phyloP scores from a whole-genome alignment of 2,329 filamentous ascomycete species.

The Bipolaris bicolor region DNA sequence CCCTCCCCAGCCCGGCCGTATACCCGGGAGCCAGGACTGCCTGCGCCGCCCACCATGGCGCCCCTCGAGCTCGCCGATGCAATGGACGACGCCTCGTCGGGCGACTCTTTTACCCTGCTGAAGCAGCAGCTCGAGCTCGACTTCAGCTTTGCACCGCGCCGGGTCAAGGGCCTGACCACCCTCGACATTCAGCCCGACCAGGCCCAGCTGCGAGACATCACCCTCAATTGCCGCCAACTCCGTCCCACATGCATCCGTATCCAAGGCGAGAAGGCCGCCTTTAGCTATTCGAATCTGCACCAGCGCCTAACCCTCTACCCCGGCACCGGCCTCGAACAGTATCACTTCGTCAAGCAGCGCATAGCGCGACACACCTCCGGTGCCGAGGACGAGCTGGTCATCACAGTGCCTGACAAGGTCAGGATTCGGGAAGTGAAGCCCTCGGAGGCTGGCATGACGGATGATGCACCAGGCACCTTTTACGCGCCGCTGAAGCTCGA shows the following conservation, averaged over 20 bases:
- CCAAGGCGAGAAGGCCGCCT: slow-evolving; percentile 47
- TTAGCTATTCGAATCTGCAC: slow-evolving; percentile 69
- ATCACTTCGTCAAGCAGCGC: slow-evolving; percentile 76
- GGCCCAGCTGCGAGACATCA: slow-evolving; percentile 61
- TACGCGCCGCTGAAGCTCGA: slow-evolving; percentile 68
- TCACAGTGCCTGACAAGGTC: slow-evolving; percentile 65
- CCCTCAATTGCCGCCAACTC: slow-evolving; percentile 68
- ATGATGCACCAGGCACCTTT: slow-evolving; percentile 35
- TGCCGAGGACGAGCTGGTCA: slow-evolving; percentile 63
- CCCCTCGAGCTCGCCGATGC: slow-evolving; percentile 39
- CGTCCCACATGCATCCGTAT: slow-evolving; percentile 60
- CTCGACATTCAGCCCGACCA: slow-evolving; percentile 75
- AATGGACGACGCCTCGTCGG: slow-evolving; percentile 39
- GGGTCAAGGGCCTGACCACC: slow-evolving; percentile 77
- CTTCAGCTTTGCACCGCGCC: slow-evolving; percentile 79
- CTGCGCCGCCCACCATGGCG: slow-evolving; percentile 39
- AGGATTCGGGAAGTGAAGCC: slow-evolving; percentile 67
- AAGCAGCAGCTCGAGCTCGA: slow-evolving; percentile 91
- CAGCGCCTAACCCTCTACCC: slow-evolving; percentile 66
- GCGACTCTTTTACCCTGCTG: slow-evolving; percentile 63
- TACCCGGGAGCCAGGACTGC: slow-evolving; percentile 32
- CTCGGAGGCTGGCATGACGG: slow-evolving; percentile 49
- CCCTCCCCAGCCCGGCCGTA: slow-evolving; percentile 5
- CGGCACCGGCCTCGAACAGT: slow-evolving; percentile 70
- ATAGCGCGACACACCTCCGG: slow-evolving; percentile 64